These are phyloP conservation scores for Spathaspora boniae DNA, from an alignment of 805 yeast species.

Conservation along the genomic window DNA sequence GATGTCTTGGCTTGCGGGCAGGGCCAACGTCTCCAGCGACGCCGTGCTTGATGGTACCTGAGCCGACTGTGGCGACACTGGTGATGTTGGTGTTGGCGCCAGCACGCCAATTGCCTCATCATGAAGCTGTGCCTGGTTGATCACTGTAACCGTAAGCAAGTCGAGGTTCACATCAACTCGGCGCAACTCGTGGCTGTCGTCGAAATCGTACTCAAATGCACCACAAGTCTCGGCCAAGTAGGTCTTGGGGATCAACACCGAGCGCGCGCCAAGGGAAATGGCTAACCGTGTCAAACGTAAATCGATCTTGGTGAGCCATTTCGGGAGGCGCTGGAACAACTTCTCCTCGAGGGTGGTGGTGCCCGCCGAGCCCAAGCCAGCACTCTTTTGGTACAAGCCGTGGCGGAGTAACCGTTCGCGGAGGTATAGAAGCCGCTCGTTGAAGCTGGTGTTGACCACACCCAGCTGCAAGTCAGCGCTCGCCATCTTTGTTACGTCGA, in stretches of 20 bases:
- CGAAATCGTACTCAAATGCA: conserved; percentile 15
- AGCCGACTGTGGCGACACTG: neutral
- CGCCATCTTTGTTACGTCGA: conserved; percentile 21
- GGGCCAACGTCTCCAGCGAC: conserved; percentile 30
- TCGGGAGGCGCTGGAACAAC: conserved; percentile 25
- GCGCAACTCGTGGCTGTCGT: conserved; percentile 19
- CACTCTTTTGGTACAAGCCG: neutral
- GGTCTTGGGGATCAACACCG: conserved; percentile 31
- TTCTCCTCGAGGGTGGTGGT: conserved; percentile 10
- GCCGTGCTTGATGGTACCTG: conserved; percentile 15
- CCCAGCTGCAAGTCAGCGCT: conserved; percentile 26
- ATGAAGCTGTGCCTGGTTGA: conserved; percentile 9
- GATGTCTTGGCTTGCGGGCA: conserved; percentile 9
- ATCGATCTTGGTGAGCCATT: conserved; percentile 29
- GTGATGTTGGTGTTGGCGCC: conserved; percentile 8
- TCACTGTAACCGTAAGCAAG: too few relatives aligned
- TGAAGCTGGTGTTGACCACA: conserved; percentile 23
- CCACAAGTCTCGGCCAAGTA: conserved; percentile 12
- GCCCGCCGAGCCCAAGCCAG: neutral
- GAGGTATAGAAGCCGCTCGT: conserved; percentile 17
- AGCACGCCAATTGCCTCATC: conserved; percentile 1
- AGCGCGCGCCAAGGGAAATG: conserved; percentile 34
- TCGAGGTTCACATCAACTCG: conserved; percentile 7
- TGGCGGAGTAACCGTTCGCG: neutral
- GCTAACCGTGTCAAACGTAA: conserved; percentile 14